Evolutionary conservation across 1,284 basidiomycete species (phyloP), one percentile per base, ranked within the genome.

Genomic region (Apiotrichum brassicae): DNA sequence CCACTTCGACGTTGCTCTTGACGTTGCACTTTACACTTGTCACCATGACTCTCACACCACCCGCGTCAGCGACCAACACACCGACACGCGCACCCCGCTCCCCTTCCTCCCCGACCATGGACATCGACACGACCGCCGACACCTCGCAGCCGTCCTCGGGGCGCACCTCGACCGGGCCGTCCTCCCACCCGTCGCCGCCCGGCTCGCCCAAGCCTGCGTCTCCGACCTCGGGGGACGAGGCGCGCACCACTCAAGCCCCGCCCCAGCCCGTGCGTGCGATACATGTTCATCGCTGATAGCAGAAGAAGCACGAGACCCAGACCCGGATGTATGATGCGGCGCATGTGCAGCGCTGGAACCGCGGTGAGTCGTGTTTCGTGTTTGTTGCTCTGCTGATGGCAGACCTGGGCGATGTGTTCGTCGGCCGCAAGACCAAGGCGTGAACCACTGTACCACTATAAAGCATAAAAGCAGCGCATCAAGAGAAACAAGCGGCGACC

Each of bases 311-410:
- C 42, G 22, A 22, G 7, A 33, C 23, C 40, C 58, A 36, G 48
- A 38, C 34, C 13, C 39, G 57, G 16, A 51, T 68, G 52, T 60
- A 57, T 46, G 69, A 71, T 33, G 48, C 39, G 20, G 62, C 64
- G 1, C 62, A 66, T 19, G 69, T 71, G 16, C 56, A 51, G 11
- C 56, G 65, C 45, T 71, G 69, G 69, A 69, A 69, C 43, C 20
- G 39, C 7, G 60, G 69, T 68, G 39, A 38, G 66, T 55, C 19
- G 7, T 11, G 40, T 25, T 37, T 6, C 23, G 14, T 25, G 19
- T 24, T 2, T 3, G 30, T 14, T 6, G n/a, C 20, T 30, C 8
- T 6, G 45, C 54, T 58, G 37, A 56, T 37, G 18, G 8, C 49
- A 70, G 67, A 63, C 8, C 53, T 70, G 48, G 66, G 68, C 26